These are phyloP conservation scores for Amanita inopinata DNA, from an alignment of 768 basidiomycete species.

Conservation along the genomic window DNA sequence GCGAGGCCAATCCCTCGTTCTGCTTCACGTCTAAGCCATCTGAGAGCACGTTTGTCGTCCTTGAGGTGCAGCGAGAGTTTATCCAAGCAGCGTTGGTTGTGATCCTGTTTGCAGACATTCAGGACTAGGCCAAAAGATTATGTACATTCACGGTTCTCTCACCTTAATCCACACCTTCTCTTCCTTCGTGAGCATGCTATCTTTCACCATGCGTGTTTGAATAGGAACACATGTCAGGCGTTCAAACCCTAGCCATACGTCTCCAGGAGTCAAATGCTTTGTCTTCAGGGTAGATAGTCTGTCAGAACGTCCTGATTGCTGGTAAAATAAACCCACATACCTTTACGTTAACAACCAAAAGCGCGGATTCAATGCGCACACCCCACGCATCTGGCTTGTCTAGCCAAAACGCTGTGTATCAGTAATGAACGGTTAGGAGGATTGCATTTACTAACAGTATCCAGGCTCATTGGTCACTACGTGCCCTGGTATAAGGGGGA, in stretches of 20 bases:
- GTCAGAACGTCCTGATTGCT: background rate
- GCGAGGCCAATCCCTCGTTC: conserved; percentile 70
- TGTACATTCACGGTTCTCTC: background rate
- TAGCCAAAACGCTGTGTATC: background rate
- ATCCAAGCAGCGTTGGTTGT: conserved; percentile 67
- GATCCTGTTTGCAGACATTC: conserved; percentile 42
- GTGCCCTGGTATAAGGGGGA: conserved; percentile 75
- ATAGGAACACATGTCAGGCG: conserved; percentile 92
- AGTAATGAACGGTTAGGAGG: background rate
- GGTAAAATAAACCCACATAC: conserved; percentile 20
- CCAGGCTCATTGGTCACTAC: conserved; percentile 94
- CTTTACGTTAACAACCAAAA: conserved; percentile 60
- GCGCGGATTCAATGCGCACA: conserved; percentile 84
- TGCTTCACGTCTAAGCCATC: conserved; percentile 72
- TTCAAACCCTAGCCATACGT: conserved; percentile 84
- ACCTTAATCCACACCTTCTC: conserved; percentile 85
- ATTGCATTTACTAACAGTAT: conserved; percentile 52
- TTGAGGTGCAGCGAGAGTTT: conserved; percentile 55
- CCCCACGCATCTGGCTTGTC: conserved; percentile 42
- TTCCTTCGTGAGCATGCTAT: conserved; percentile 71
- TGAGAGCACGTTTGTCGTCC: conserved; percentile 72
- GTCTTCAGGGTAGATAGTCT: conserved; percentile 35
- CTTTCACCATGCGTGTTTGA: conserved; percentile 83
- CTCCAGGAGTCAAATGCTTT: conserved; percentile 58
- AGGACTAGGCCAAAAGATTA: conserved; percentile 1